Percentiles rank a stretch among this genome's conserved stretches.
Conservation (phyloP, 371 early-diverging fungal species). For the Saksenaea oblongispora region DNA sequence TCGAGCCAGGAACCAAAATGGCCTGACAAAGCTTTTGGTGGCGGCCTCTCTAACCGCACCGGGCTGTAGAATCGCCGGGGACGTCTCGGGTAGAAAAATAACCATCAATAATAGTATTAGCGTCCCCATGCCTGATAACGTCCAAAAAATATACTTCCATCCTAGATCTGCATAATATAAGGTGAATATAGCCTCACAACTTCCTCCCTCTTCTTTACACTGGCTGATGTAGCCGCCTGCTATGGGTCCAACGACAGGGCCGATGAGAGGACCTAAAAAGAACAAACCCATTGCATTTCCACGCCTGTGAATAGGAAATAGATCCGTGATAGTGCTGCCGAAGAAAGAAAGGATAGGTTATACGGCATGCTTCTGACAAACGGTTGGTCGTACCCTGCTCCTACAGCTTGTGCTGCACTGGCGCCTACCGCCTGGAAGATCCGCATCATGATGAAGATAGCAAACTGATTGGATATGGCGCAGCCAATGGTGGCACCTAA, state of each 20-base stretch:
- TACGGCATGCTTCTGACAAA: not conserved
- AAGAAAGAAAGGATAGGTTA: no score
- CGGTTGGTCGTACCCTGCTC: conserved; percentile 58
- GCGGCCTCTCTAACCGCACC: conserved; percentile 11
- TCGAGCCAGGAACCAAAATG: conserved; percentile 40
- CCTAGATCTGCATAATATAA: conserved; percentile 47
- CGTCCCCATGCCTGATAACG: conserved; percentile 58
- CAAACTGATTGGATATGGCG: conserved; percentile 56
- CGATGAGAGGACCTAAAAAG: conserved; percentile 59
- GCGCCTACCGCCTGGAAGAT: conserved; percentile 72
- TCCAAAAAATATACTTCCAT: conserved; percentile 73
- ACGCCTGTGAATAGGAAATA: conserved; percentile 33
- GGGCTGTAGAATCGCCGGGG: conserved; percentile 16
- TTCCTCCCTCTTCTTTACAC: conserved; percentile 18
- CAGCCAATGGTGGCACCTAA: conserved; percentile 64
- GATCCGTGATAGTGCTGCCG: conserved; percentile 35
- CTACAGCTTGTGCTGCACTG: conserved; percentile 71
- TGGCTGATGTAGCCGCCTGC: conserved; percentile 47
- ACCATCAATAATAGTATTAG: conserved; percentile 56
- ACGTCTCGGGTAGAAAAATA: conserved; percentile 71
- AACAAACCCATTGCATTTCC: conserved; percentile 66
- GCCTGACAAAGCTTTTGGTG: conserved; percentile 38
- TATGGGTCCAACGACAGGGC: conserved; percentile 54
- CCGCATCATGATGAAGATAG: conserved; percentile 60
- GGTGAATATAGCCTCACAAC: not conserved